A percentile compares a stretch with the other conserved stretches of the same genome.
Evolutionary conservation across 1,139 yeast genomes (phyloP).

Genomic region (Zygosaccharomyces sapae): DNA sequence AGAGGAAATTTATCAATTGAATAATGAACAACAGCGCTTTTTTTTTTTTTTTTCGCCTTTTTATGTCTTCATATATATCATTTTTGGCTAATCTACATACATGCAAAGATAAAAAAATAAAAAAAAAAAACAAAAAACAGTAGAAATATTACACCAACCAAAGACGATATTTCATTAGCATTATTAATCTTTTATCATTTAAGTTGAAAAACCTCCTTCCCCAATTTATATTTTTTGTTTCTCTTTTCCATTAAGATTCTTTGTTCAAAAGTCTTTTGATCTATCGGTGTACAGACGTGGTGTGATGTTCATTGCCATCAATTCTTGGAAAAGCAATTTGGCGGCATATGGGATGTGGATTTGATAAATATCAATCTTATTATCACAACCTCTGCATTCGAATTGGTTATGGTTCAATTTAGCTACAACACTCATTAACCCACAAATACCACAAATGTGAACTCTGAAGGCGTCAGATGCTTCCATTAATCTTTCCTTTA

Average conservation of each 20-base stretch:
- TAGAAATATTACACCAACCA: slow-evolving; percentile 5
- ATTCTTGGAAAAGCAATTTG: slow-evolving; percentile 90
- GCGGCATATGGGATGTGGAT: slow-evolving; percentile 98
- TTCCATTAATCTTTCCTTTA: slow-evolving; percentile 96
- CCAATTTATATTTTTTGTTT: neutral
- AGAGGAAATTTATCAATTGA: neutral
- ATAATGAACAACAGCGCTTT: neutral
- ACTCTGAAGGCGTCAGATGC: slow-evolving; percentile 98
- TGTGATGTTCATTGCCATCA: slow-evolving; percentile 97
- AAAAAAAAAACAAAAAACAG: neutral
- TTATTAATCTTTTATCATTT: slow-evolving; percentile 10
- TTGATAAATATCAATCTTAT: slow-evolving; percentile 96
- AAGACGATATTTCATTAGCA: slow-evolving; percentile 8
- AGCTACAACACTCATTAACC: slow-evolving; percentile 96
- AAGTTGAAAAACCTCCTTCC: neutral
- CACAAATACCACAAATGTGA: slow-evolving; percentile 96
- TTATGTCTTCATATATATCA: neutral
- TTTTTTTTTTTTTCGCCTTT: slow-evolving; percentile 4
- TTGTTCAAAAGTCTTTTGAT: slow-evolving; percentile 35
- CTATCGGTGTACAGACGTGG: slow-evolving; percentile 77
- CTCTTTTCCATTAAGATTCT: neutral
- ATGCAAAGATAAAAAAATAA: neutral
- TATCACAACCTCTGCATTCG: slow-evolving; percentile 97
- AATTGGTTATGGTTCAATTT: slow-evolving; percentile 94
- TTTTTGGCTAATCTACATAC: slow-evolving; percentile 6